Evolutionary conservation across 345 rosid species (phyloP), one percentile per base, ranked within the genome.

Genomic region (Eutrema heterophyllum): DNA sequence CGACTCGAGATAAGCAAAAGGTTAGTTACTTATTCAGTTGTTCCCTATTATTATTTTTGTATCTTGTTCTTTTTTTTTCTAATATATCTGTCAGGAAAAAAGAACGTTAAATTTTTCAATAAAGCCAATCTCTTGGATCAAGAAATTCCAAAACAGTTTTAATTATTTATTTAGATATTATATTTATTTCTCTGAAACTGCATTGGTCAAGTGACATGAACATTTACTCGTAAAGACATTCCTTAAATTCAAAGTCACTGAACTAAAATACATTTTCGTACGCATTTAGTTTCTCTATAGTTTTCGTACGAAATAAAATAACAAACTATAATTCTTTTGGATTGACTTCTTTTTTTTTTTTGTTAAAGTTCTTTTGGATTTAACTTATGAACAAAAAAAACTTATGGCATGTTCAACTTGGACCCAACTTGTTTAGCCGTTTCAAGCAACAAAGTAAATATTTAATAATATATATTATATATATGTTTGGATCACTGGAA

Each of bases 181-280:
- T 56, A 40, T 51, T 68, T 53, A 53, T 69, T 35, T 76, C n/a
- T 62, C 36, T 69, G 71, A 36, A 55, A 14, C 46, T 16, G 4
- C 59, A 63, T 46, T 64, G 60, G 75, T 71, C 75, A 69, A 70
- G 46, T 46, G 46, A 18, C 80, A 64, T 68, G 15, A 61, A 12
- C 14, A 58, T 68, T 67, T 69, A 76, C 66, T 55, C 61, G 29
- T 40, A 45, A 70, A 44, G 75, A 76, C 71, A 76, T 76, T 76
- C 80, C 75, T 76, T 76, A 64, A 13, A 63, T 63, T 48, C 12
- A 55, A 70, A 76, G 80, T 64, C 66, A 70, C 5, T 33, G 41
- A 36, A 75, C 61, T 76, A 5, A 24, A 59, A 33, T 52, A 58
- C 53, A 60, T 52, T 59, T 54, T 68, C 14, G 6, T 38, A 16